These are phyloP conservation scores for Hypholoma sublateritium DNA, from an alignment of 768 basidiomycete genomes.

Conservation along the genomic window DNA sequence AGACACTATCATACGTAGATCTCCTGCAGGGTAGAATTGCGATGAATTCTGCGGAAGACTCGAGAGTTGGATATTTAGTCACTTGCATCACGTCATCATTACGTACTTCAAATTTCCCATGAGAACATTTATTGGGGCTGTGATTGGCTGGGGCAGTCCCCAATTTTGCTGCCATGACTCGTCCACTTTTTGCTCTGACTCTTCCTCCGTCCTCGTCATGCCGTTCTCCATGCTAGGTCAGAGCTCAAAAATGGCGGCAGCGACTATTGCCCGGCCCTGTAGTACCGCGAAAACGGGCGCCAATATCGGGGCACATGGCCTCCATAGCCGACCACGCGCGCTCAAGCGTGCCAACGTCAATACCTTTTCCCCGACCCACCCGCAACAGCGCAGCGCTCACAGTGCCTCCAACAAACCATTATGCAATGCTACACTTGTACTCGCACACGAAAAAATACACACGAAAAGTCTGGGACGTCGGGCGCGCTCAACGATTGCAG, in stretches of 20 bases:
- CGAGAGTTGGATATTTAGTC: neutral
- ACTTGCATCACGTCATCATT: too few species aligned
- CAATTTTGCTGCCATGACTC: neutral
- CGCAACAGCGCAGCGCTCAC: neutral
- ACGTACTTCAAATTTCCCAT: too few species aligned
- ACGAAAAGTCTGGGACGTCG: neutral
- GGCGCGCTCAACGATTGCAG: conserved; percentile 10
- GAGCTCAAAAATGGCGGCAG: neutral
- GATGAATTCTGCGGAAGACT: too few species aligned
- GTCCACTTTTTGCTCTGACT: neutral
- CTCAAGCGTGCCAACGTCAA: neutral
- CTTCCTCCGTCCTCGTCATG: neutral
- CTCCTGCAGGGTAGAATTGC: too few species aligned
- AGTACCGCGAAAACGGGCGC: neutral
- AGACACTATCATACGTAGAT: too few species aligned
- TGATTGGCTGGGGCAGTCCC: neutral
- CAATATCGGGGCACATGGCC: neutral
- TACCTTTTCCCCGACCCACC: neutral
- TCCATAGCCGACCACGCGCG: too few species aligned
- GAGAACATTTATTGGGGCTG: neutral
- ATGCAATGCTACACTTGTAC: neutral
- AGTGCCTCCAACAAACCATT: too few species aligned
- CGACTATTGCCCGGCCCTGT: neutral
- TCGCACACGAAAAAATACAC: neutral
- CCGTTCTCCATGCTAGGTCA: conserved; percentile 7